Evolutionary conservation across 306 rosid species (phyloP).

Genomic region (Cucumis hystrix): DNA sequence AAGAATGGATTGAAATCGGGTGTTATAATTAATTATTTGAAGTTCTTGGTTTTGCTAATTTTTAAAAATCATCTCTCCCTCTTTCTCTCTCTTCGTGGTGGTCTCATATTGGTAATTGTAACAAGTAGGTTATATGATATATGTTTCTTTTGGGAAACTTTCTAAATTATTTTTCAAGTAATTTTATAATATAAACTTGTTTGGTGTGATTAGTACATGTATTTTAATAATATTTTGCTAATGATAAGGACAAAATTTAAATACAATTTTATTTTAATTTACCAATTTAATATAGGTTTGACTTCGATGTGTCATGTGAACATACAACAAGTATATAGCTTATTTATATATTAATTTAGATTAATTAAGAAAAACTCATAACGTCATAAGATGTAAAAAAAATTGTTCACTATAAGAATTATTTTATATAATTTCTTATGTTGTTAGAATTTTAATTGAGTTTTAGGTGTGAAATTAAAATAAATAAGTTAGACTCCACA

Average conservation of each 20-base stretch:
- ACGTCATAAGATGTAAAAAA: not conserved
- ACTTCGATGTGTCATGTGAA: not conserved
- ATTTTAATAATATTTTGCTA: not conserved
- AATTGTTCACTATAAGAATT: not conserved
- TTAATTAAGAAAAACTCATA: not conserved
- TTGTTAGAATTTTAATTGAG: not conserved
- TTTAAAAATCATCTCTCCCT: not conserved
- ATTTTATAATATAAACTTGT: not conserved
- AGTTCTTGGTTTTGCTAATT: too few relatives aligned
- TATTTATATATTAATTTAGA: not conserved
- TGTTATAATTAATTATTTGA: not conserved
- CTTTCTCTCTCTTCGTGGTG: not conserved
- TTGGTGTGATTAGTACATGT: not conserved
- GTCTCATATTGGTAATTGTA: not conserved
- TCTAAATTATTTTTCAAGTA: not conserved
- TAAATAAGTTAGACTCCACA: too few relatives aligned
- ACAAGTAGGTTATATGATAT: not conserved
- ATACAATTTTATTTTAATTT: not conserved
- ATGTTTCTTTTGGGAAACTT: not conserved
- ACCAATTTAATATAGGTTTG: not conserved
- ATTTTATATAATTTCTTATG: not conserved
- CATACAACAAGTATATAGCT: not conserved
- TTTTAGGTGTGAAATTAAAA: not conserved
- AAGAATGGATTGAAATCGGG: not conserved
- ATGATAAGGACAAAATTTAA: not conserved